Base-by-base conservation (phyloP, 495 filamentous ascomycete genomes). In the Antarctomyces pellizariae region DNA sequence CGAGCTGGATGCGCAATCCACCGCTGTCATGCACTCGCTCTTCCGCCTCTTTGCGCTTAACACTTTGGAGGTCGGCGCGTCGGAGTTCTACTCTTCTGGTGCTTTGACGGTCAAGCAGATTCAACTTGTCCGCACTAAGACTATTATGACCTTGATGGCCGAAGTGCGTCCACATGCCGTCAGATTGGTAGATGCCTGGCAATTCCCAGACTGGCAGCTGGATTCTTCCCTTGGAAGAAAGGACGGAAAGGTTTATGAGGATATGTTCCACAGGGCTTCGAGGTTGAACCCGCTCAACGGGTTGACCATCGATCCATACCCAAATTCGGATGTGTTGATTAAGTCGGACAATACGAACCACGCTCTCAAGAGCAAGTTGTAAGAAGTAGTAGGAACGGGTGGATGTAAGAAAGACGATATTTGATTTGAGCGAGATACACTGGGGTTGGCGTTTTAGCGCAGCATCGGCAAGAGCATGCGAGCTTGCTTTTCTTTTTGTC, bases 141-240 rank as follows among this genome's bases (percentile, higher is more conserved):
- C 58, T 1, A 67, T 72, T 4, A 63, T 69, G 59, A 63, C 57
- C 34, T 47, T 75, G 14, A 49, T 75, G 3, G 59, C 70, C 30
- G 64, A 71, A 37, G 62, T 75, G 33, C 49, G 70, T 20, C 70
- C 70, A 8, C 70, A 73, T 43, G 69, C 70, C 13, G 56, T 75
- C 13, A 45, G 57, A 30, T 42, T 75, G 22, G 69, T 72, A 2
- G 70, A 75, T 44, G 51, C 62, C 1, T 75, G 69, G 70, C 51
- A 57, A 22, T 68, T 75, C 36, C 62, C 67, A 2, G 70, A 75
- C 41, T 75, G 67, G 67, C 62, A 69, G 39, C 50, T 75, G 6
- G 68, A 75, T 36, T 62, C 56, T 36, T 63, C 57, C 37, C 46
- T 75, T 17, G 70, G 70, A 9, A 50, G 67, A 5, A 58, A 56